Base-by-base conservation (phyloP, 495 filamentous ascomycete genomes). In the Collariella sp. region DNA sequence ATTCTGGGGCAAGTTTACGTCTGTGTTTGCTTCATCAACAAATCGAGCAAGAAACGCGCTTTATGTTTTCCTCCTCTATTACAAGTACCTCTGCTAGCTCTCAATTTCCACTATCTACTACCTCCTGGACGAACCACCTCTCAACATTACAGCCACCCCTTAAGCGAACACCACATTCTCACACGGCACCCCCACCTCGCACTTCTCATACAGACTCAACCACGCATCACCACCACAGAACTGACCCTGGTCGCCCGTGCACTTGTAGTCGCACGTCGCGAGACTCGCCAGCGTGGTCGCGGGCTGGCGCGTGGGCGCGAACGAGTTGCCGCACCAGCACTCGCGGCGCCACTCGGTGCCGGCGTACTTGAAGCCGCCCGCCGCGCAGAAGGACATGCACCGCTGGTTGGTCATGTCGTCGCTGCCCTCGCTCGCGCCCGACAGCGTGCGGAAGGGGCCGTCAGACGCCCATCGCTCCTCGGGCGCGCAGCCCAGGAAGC, bases 291-390 rank as follows among this genome's bases (percentile, higher is more conserved):
- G 34, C 33, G 65, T 53, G 20, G 49, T 57, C 40, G 54, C 44
- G 3, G 64, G 64, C 55, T 54, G 43, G 31, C 64, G 49, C 24
- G 62, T 65, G 1, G 58, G n/a, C 29, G 62, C 45, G 36, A 65
- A 57, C 18, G 46, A 26, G 59, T 80, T 79, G 34, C 77, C 81
- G 65, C 83, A 86, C 67, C 79, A 85, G 66, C 83, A 85, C 65
- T 89, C 81, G 43, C 76, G 78, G 44, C 72, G 73, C 59, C 82
- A 87, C 63, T 88, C 81, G 23, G 80, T 68, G 50, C 85, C 85
- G 58, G 76, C 78, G 63, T 75, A 82, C 46, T 35, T 68, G 57
- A 67, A 82, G 15, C 68, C 67, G 12, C 58, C 58, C 19, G 33
- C 56, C 34, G 56, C 66, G 71, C 81, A 84, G 60, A 77, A 81